Conservation (phyloP, 306 rosid genomes). For the Cucumis sativus region Cucumber_9930_V3 NC_026656.2:8645501-8646000, state of each 20-base stretch:
- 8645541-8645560: not conserved
- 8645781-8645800: constrained; percentile 72
- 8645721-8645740: not conserved
- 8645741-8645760: not conserved
- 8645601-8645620: not conserved
- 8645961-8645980: not conserved
- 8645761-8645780: not conserved
- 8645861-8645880: constrained; percentile 80
- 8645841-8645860: constrained; percentile 60
- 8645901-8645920: not conserved
- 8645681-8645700: not conserved
- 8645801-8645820: constrained; percentile 44
- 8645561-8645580: too few relatives aligned
- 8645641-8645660: not conserved
- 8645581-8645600: not conserved
- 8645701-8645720: not conserved
- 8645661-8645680: not conserved
- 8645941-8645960: not conserved
- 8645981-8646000: not conserved
- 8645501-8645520: not conserved
- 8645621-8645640: not conserved
- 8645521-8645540: not conserved
- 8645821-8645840: constrained; percentile 92
- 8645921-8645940: not conserved
- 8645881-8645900: constrained; percentile 35